A percentile compares a stretch with the other conserved stretches of the same genome.
These are phyloP conservation scores for Camellia japonica DNA, from an alignment of 148 eudicot species.

Conservation along the genomic window DNA sequence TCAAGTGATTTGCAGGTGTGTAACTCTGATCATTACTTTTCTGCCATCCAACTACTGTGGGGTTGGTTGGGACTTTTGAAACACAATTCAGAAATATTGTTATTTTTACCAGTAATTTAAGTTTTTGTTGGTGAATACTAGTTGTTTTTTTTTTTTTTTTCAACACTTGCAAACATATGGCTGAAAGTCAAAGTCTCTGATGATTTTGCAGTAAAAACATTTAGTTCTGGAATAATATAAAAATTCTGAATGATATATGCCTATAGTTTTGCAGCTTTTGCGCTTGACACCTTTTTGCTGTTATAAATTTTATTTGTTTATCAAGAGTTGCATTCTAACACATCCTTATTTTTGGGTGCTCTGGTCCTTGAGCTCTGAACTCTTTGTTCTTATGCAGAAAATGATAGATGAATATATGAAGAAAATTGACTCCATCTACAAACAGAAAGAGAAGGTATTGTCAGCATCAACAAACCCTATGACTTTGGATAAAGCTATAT, in stretches of 20 bases:
- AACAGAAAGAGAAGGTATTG: slow-evolving; percentile 92
- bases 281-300: background rate
- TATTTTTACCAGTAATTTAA: background rate
- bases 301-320: background rate
- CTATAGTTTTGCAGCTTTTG: background rate
- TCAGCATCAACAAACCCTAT: background rate
- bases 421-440: slow-evolving; percentile 72
- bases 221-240: background rate
- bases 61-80: background rate
- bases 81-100: background rate
- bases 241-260: background rate
- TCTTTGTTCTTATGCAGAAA: slow-evolving; percentile 49
- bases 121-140: background rate
- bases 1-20: slow-evolving; percentile 84
- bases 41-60: background rate
- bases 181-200: background rate
- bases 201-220: background rate
- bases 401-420: slow-evolving; percentile 84
- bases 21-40: background rate
- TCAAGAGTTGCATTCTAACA: background rate
- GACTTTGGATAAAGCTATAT: background rate
- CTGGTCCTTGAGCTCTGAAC: background rate
- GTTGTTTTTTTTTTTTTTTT: background rate
- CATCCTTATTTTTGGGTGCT: background rate
- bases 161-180: background rate